Percentiles rank a stretch among this genome's conserved stretches.
Evolutionary conservation across 2,329 filamentous ascomycete species (phyloP).

Genomic region (Fusarium kyushuense): DNA sequence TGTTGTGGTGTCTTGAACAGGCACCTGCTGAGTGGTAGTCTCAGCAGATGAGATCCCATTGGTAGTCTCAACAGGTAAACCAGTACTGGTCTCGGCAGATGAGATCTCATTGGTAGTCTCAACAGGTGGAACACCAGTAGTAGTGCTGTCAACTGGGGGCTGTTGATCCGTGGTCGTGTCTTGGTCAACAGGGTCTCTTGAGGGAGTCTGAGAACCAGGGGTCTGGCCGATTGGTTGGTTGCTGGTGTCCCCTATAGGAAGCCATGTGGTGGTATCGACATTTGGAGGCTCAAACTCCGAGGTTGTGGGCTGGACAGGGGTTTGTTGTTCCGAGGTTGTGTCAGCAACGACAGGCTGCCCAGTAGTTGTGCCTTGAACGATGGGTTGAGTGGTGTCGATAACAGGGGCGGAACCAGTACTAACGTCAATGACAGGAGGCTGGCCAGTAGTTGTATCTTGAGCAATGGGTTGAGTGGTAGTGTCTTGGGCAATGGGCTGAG

Average conservation of each 20-base stretch:
- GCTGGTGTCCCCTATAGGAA: background rate
- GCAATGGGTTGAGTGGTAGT: background rate
- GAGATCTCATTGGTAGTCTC: background rate
- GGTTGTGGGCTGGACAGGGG: background rate
- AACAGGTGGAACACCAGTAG: background rate
- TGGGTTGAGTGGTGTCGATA: too few species aligned
- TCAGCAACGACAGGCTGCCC: background rate
- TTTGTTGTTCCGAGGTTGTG: background rate
- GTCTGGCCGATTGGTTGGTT: background rate
- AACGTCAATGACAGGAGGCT: too few species aligned
- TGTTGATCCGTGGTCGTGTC: background rate
- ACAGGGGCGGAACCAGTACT: too few species aligned
- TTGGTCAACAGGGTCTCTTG: background rate
- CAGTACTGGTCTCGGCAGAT: too few species aligned
- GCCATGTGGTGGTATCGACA: conserved; percentile 1
- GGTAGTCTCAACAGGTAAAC: background rate
- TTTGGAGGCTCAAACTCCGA: background rate
- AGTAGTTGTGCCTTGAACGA: too few species aligned
- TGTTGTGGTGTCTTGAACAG: conserved; percentile 10
- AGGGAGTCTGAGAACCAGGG: background rate
- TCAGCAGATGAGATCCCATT: background rate
- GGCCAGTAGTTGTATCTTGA: too few species aligned
- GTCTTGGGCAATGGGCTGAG: background rate
- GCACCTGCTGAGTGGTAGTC: conserved; percentile 1
- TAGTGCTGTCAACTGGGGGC: background rate